These are phyloP conservation scores for Closterium sp. DNA, from an alignment of 139 green algal genomes.

Conservation along the genomic window DNA sequence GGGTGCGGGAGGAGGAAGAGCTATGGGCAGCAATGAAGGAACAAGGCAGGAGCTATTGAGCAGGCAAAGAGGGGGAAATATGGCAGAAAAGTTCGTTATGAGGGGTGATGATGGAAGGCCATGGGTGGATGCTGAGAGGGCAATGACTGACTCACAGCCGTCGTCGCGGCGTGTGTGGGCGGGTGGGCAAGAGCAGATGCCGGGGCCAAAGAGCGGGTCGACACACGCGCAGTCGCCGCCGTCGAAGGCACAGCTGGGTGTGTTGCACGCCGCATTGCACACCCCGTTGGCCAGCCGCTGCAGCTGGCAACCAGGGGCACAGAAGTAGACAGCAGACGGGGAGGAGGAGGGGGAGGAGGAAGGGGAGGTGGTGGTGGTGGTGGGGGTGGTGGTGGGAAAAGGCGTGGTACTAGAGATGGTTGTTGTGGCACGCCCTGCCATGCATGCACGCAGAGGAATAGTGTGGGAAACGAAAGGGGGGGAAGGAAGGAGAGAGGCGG, in stretches of 20 bases:
- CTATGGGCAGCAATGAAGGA: too few species aligned
- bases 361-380: too few species aligned
- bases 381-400: background rate
- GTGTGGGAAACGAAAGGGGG: background rate
- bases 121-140: background rate
- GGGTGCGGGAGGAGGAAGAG: too few species aligned
- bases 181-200: constrained; percentile 12
- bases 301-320: constrained; percentile 4
- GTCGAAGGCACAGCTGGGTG: constrained; percentile 1
- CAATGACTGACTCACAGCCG: constrained; percentile 2
- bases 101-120: too few species aligned
- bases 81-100: too few species aligned
- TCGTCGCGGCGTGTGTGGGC: constrained; percentile 15
- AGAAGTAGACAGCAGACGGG: background rate
- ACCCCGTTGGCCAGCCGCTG: constrained; percentile 8
- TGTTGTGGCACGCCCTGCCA: background rate
- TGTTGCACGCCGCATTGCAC: constrained; percentile 24
- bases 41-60: too few species aligned
- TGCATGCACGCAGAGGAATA: background rate
- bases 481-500: background rate
- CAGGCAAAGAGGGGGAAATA: too few species aligned
- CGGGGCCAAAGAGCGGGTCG: background rate
- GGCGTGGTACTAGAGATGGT: background rate
- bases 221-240: constrained; percentile 32
- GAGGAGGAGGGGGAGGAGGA: background rate